phyloP scores from a whole-genome alignment of 345 rosid species.

The Boechera stricta region DNA sequence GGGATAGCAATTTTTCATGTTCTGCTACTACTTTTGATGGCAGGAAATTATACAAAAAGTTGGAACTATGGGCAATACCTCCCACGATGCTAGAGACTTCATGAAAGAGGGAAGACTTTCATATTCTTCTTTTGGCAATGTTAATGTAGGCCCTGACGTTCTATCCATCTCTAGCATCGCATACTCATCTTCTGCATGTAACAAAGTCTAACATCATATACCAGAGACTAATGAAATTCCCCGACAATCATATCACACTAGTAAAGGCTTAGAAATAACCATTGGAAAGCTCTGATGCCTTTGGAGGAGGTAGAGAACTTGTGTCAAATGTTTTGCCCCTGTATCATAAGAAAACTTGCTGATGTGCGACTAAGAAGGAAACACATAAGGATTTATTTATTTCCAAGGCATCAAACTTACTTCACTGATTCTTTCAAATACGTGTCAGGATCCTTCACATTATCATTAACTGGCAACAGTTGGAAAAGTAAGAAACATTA shows the following conservation, averaged over 20 bases:
- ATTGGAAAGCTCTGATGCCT: conserved; percentile 36
- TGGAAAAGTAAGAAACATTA: conserved; percentile 19
- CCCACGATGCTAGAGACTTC: conserved; percentile 80
- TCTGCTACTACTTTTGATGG: neutral
- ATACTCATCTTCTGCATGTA: conserved; percentile 42
- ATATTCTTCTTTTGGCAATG: conserved; percentile 60
- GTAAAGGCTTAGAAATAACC: conserved; percentile 49
- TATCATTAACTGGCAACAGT: conserved; percentile 48
- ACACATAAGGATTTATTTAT: neutral
- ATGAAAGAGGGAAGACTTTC: conserved; percentile 76
- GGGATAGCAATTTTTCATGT: neutral
- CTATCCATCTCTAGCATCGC: conserved; percentile 34
- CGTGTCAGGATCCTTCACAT: conserved; percentile 37
- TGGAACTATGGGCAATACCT: conserved; percentile 54
- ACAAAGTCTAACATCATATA: conserved; percentile 15
- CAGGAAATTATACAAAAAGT: neutral
- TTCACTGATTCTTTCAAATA: conserved; percentile 44
- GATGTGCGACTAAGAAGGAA: conserved; percentile 5
- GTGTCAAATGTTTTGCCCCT: conserved; percentile 42
- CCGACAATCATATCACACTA: conserved; percentile 11
- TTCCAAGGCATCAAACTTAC: conserved; percentile 50
- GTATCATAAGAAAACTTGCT: conserved; percentile 40
- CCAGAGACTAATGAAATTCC: neutral
- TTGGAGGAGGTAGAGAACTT: conserved; percentile 36
- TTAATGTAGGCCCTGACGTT: conserved; percentile 43